Percentiles rank a stretch among this genome's conserved stretches.
Conservation (phyloP, 345 rosid genomes). For the Schrenkiella parvula region DNA sequence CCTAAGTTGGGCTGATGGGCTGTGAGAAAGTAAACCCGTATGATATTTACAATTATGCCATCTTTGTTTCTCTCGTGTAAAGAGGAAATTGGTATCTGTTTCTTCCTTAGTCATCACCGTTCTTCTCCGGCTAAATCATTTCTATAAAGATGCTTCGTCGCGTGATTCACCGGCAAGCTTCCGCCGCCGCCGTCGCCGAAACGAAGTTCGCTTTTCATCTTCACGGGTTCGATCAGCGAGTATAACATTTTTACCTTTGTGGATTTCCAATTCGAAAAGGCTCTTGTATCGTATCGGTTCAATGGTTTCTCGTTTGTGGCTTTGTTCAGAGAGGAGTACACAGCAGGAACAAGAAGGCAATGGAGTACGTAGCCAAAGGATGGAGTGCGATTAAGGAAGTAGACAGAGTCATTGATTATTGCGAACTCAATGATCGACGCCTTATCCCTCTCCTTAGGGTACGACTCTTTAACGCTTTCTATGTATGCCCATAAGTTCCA, state of each 20-base stretch:
- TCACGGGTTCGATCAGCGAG: slow-evolving; percentile 9
- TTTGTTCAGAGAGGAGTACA: slow-evolving; percentile 63
- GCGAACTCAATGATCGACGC: slow-evolving; percentile 79
- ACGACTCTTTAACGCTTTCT: too few relatives aligned
- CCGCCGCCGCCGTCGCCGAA: neutral
- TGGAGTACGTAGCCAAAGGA: slow-evolving; percentile 87
- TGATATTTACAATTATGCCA: neutral
- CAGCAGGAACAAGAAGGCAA: slow-evolving; percentile 77
- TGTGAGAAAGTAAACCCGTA: neutral
- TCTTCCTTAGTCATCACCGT: neutral
- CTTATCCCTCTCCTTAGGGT: slow-evolving; percentile 83
- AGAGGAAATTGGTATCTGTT: neutral
- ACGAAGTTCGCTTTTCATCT: neutral
- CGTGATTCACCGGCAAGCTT: neutral
- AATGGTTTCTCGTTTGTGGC: neutral
- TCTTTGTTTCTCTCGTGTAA: neutral
- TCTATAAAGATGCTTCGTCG: neutral
- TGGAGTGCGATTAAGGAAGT: slow-evolving; percentile 86
- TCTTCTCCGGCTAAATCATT: neutral
- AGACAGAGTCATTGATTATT: slow-evolving; percentile 80
- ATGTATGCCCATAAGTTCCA: too few relatives aligned
- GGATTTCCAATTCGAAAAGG: neutral
- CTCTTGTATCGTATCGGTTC: neutral
- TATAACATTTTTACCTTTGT: neutral
- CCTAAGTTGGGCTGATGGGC: neutral